Evolutionary conservation across 441 rosid genomes (phyloP), one percentile per base, ranked within the genome.

Genomic region (Metrosideros polymorpha): DNA sequence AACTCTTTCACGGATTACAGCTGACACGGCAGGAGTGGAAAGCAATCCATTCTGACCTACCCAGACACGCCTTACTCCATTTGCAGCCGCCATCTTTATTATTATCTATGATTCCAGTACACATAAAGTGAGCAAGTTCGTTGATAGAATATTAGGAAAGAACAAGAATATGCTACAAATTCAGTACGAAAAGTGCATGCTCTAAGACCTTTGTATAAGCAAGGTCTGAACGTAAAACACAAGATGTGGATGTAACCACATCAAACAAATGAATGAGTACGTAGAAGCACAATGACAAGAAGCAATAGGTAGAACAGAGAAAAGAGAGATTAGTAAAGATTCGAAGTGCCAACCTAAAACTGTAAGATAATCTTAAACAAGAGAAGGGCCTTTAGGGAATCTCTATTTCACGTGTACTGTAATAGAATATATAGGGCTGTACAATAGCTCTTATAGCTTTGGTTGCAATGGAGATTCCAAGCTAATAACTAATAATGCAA

Each of bases 1-100:
- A 90, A 94, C 90, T 91, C 99, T 93, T 92, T 95, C 99, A 82
- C 99, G 98, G 59, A 98, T 95, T 79, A 96, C 98, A 88, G 95
- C 98, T 75, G 99, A 98, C 85, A 98, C 99, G 87, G 99, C 99
- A 89, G 99, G 99, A 90, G 99, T 95, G 89, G 99, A 96, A 89
- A 98, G 94, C 90, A 98, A 93, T 85, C 96, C 95, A 87, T 96
- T 93, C 91, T 96, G 97, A 87, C 99, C 99, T 88, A 95, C 96
- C 99, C 99, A 98, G 86, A 98, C 87, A 86, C 98, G 95, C 51
- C 98, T 90, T 82, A 93, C 99, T 89, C 99, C 99, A 91, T 95
- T 98, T 90, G 96, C 99, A 89, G 99, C 99, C 30, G 99, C 89
- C 97, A 98, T 93, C 92, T 96, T 98, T 84, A 93, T 91, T 77